Conservation (phyloP, 2,329 filamentous ascomycete genomes). For the Fusarium sp. region DNA sequence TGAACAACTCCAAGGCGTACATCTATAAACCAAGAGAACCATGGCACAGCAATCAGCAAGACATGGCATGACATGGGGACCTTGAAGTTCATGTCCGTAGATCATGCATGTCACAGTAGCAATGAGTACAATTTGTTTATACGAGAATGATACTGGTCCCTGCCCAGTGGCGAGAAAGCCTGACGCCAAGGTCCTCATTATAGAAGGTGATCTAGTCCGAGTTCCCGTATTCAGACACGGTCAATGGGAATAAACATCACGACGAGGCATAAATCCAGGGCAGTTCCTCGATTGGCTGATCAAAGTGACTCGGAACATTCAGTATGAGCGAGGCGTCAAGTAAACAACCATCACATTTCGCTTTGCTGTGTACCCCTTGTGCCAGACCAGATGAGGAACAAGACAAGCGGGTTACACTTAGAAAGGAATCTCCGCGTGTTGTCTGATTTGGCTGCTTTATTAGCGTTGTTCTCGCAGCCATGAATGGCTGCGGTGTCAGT, state of each 20-base stretch:
- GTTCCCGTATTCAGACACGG: neutral
- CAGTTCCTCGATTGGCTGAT: neutral
- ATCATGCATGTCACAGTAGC: neutral
- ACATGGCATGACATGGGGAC: neutral
- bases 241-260: constrained; percentile 4
- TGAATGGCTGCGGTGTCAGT: neutral
- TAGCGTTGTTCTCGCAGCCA: constrained; percentile 38
- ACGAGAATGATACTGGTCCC: neutral
- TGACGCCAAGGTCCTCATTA: neutral
- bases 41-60: neutral
- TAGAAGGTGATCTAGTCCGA: constrained; percentile 2
- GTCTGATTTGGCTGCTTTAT: neutral
- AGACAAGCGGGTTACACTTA: neutral
- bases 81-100: neutral
- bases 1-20: neutral
- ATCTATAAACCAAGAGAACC: neutral
- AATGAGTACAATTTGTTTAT: neutral
- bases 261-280: neutral
- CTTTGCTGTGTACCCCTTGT: neutral
- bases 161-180: neutral
- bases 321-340: neutral
- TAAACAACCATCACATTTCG: neutral
- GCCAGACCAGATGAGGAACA: neutral
- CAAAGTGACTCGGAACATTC: neutral
- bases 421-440: neutral